Conservation (phyloP, 1,139 yeast genomes). For the Suhomyces wounanorum region DNA sequence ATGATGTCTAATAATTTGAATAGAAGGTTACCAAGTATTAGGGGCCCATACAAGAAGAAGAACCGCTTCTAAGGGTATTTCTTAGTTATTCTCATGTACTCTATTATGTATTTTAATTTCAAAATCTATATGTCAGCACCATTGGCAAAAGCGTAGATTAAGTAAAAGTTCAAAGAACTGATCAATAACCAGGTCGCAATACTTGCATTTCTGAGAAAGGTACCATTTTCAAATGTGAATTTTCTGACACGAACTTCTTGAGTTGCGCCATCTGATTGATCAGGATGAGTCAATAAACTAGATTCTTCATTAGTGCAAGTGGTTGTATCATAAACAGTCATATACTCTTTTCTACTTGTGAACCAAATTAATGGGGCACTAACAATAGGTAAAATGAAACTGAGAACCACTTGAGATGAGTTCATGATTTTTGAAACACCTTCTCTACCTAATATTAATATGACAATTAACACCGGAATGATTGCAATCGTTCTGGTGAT, state of each 20-base stretch:
- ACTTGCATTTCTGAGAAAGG: slow-evolving; percentile 54
- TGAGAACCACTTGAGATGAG: slow-evolving; percentile 74
- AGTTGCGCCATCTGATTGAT: slow-evolving; percentile 2
- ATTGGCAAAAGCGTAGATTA: slow-evolving; percentile 64
- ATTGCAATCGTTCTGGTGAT: slow-evolving; percentile 72
- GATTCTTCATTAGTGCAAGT: slow-evolving; percentile 12
- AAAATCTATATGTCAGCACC: slow-evolving; percentile 61
- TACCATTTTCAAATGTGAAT: slow-evolving; percentile 63
- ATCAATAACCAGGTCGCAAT: slow-evolving; percentile 70
- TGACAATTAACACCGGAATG: slow-evolving; percentile 68
- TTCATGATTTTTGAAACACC: slow-evolving; percentile 69
- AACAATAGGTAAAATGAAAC: slow-evolving; percentile 70
- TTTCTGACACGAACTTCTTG: slow-evolving; percentile 16
- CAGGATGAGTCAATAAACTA: slow-evolving; percentile 12
- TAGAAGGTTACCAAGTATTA: slow-evolving; percentile 41
- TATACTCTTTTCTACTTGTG: slow-evolving; percentile 62
- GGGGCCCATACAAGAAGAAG: slow-evolving; percentile 46
- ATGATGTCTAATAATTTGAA: slow-evolving; percentile 8
- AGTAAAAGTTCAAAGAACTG: slow-evolving; percentile 69
- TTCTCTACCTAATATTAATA: slow-evolving; percentile 59
- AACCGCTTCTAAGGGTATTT: slow-evolving; percentile 20
- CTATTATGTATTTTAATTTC: slow-evolving; percentile 12
- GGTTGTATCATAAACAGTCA: slow-evolving; percentile 49
- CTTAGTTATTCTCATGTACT: slow-evolving; percentile 5
- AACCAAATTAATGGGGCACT: slow-evolving; percentile 79